Evolutionary conservation across 2,329 filamentous ascomycete species (phyloP), one percentile per base, ranked within the genome.

Genomic region (Aspergillus sp.): DNA sequence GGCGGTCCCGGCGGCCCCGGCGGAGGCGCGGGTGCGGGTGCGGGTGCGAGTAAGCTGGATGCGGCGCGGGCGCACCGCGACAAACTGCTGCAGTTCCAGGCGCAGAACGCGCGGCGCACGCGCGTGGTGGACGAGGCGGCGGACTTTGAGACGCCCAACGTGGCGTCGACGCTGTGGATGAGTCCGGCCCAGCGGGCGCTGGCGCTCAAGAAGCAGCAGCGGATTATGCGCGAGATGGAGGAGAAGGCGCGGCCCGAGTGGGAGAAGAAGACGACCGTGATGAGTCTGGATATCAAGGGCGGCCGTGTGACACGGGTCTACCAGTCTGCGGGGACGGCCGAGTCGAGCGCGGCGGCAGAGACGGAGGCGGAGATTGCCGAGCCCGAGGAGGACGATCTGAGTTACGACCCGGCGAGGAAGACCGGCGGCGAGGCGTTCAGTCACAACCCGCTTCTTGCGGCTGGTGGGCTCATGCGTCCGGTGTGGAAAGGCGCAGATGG

Each of bases 121-220:
- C 89, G 86, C 14, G 88, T 97, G 14, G 84, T 91, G 34, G 92
- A 97, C 63, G 91, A 96, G 73, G 91, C 91, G 0, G 84, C 86
- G 1, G 87, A 89, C 64, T 88, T 84, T 58, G 86, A 89, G 59
- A 83, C 83, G 0, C 83, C 85, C 0, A 74, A 71, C 49, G 73
- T 76, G 29, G 83, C 85, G 5, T 78, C 82, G 4, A 91, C 83
- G 61, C 87, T 94, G 75, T 96, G 91, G 91, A 88, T 91, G 46
- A 90, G 78, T 14, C 90, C 91, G 0, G 86, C 89, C 58, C 90
- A 96, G 70, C 81, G 91, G 40, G 92, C 91, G 1, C 78, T 86
- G 58, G 90, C 94, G 68, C 75, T 96, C 52, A 95, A 93, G 72
- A 82, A 86, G 53, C 92, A 96, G 72, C 91, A 96, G 72, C 89